A percentile compares a stretch with the other conserved stretches of the same genome.
phyloP scores from a whole-genome alignment of 176 grass and related monocot genomes.

The Zizania latifolia region DNA sequence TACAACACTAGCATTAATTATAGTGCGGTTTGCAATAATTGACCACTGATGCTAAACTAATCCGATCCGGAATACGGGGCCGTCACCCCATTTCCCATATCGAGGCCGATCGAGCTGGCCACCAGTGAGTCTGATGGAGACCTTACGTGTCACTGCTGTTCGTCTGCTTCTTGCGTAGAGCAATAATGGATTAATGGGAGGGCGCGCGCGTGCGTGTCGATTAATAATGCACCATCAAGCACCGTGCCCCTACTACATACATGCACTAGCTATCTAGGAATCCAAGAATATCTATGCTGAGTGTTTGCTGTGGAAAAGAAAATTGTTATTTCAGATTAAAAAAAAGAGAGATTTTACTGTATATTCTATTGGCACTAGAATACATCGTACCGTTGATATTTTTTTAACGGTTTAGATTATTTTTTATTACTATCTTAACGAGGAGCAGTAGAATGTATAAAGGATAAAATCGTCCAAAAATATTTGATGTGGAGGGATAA shows the following conservation, averaged over 20 bases:
- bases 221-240: slow-evolving; percentile 9
- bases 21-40: slow-evolving; percentile 23
- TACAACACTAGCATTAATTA: not conserved
- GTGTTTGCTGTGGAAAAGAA: no score
- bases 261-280: not conserved
- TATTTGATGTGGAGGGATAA: no score
- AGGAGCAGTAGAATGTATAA: no score
- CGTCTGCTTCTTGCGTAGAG: slow-evolving; percentile 1
- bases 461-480: no score
- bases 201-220: not conserved
- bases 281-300: not conserved
- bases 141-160: not conserved
- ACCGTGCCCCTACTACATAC: no score
- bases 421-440: no score
- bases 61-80: not conserved
- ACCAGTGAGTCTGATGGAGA: not conserved
- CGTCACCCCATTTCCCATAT: not conserved
- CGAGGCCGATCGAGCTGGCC: not conserved
- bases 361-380: no score
- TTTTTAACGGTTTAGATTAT: no score
- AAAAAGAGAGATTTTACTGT: no score
- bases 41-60: not conserved
- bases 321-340: no score
- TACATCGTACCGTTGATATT: no score
- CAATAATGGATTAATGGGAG: slow-evolving; percentile 12